Conservation (phyloP, 2,329 filamentous ascomycete genomes). For the Ophiostoma sp. region DNA sequence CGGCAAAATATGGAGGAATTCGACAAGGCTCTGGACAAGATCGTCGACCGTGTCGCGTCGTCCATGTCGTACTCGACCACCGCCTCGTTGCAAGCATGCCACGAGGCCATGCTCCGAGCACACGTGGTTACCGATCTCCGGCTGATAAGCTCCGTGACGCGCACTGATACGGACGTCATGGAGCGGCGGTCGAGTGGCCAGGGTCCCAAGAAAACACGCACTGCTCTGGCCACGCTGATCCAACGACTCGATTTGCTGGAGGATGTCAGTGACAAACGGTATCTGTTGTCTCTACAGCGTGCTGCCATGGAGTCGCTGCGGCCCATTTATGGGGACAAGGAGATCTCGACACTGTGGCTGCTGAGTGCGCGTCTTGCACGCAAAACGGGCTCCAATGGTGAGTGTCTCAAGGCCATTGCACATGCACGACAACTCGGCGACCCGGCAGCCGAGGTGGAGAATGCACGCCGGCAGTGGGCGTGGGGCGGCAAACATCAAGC, state of each 20-base stretch:
- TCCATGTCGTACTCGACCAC: conserved; percentile 76
- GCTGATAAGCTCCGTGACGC: conserved; percentile 55
- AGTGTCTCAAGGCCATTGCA: conserved; percentile 90
- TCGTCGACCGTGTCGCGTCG: conserved; percentile 70
- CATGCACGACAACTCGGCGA: conserved; percentile 84
- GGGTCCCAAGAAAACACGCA: conserved; percentile 43
- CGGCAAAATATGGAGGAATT: conserved; percentile 55
- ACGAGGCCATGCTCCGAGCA: conserved; percentile 80
- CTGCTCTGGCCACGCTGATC: conserved; percentile 58
- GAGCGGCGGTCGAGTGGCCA: conserved; percentile 43
- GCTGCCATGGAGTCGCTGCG: conserved; percentile 80
- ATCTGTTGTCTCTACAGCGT: conserved; percentile 79
- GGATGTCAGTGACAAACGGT: conserved; percentile 89
- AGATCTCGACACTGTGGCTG: conserved; percentile 83
- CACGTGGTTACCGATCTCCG: conserved; percentile 89
- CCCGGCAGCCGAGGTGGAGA: conserved; percentile 87
- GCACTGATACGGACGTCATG: background rate
- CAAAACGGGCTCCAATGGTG: conserved; percentile 78
- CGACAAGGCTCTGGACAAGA: conserved; percentile 55
- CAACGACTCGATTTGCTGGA: conserved; percentile 86
- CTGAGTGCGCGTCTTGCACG: conserved; percentile 81
- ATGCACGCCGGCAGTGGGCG: conserved; percentile 88
- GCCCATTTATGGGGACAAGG: conserved; percentile 67
- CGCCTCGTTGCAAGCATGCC: conserved; percentile 77
- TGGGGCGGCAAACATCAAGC: conserved; percentile 93